phyloP scores from a whole-genome alignment of 345 rosid genomes.

The Zanthoxylum bungeanum region DNA sequence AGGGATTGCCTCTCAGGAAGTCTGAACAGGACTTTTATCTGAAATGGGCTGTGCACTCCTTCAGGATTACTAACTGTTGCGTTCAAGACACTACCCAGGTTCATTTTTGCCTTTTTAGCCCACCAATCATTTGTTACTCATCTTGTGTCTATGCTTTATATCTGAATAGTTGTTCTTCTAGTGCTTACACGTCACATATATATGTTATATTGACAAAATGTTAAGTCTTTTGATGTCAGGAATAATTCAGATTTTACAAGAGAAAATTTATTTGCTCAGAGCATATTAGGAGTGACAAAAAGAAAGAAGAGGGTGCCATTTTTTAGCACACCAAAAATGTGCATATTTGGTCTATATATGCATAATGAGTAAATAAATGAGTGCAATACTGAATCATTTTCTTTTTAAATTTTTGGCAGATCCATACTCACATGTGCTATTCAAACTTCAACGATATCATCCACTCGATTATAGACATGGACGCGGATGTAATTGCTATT shows the following conservation, averaged over 20 bases:
- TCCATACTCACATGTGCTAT: slow-evolving; percentile 78
- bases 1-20: slow-evolving; percentile 54
- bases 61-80: slow-evolving; percentile 50
- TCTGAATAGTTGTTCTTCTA: background rate
- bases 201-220: background rate
- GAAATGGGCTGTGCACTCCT: slow-evolving; percentile 60
- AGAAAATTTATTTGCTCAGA: background rate
- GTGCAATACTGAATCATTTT: slow-evolving; percentile 3
- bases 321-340: background rate
- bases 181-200: background rate
- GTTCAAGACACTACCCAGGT: slow-evolving; percentile 58
- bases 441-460: slow-evolving; percentile 70
- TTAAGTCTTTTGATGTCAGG: background rate
- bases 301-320: background rate
- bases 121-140: background rate
- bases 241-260: background rate
- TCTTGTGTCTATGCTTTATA: background rate
- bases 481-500: slow-evolving; percentile 61
- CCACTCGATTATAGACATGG: slow-evolving; percentile 62
- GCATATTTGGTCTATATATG: background rate
- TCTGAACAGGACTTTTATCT: slow-evolving; percentile 52
- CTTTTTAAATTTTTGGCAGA: slow-evolving; percentile 25
- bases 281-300: background rate
- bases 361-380: background rate
- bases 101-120: background rate